Evolutionary conservation across 306 rosid species (phyloP).

Genomic region (Inga oerstediana): DNA sequence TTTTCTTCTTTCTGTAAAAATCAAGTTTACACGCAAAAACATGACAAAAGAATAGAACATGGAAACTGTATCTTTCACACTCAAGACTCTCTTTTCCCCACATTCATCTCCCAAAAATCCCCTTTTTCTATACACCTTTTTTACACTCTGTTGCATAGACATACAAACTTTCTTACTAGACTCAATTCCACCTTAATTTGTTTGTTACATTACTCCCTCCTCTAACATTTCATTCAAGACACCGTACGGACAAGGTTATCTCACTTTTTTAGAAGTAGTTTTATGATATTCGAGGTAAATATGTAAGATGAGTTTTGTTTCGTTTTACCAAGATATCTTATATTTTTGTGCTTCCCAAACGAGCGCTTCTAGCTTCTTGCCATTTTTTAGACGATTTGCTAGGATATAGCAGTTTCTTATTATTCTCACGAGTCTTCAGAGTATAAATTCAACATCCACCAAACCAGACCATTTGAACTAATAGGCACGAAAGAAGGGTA

Average conservation of each 20-base stretch:
- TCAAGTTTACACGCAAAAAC: slow-evolving; percentile 26
- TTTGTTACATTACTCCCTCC: not conserved
- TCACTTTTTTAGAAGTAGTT: not conserved
- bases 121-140: not conserved
- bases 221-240: not conserved
- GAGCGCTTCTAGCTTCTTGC: not conserved
- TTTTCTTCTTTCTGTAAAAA: slow-evolving; percentile 26
- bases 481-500: not conserved
- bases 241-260: not conserved
- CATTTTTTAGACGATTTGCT: not conserved
- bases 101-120: not conserved
- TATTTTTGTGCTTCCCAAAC: no score
- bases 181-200: not conserved
- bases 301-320: no score
- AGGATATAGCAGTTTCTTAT: not conserved
- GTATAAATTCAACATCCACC: not conserved
- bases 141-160: not conserved
- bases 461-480: not conserved
- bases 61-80: not conserved
- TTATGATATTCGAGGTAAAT: no score
- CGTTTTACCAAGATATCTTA: no score
- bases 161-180: not conserved
- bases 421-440: not conserved
- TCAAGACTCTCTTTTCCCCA: not conserved
- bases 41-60: slow-evolving; percentile 24